Conservation (phyloP, 1,139 yeast genomes). For the Blastobotrys buckinghamii region DNA sequence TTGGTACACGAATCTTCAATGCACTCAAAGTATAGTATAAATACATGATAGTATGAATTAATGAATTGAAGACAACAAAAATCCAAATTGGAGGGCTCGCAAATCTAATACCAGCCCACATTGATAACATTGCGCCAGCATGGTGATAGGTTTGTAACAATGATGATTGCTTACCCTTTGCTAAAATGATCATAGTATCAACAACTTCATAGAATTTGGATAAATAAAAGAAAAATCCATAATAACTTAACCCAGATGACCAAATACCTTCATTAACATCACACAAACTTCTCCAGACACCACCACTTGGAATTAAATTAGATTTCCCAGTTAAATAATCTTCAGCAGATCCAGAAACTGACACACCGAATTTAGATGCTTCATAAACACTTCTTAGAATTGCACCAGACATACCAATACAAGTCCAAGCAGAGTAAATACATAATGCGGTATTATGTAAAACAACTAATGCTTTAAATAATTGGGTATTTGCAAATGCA, state of each 20-base stretch:
- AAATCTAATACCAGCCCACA: conserved; percentile 75
- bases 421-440: conserved; percentile 66
- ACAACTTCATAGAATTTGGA: conserved; percentile 70
- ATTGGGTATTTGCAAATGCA: conserved; percentile 40
- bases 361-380: conserved; percentile 17
- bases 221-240: conserved; percentile 63
- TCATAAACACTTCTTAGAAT: conserved; percentile 35
- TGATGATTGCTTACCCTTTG: conserved; percentile 65
- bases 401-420: conserved; percentile 56
- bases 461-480: conserved; percentile 53
- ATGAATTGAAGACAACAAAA: conserved; percentile 72
- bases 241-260: conserved; percentile 49
- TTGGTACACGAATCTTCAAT: conserved; percentile 55
- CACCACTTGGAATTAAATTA: conserved; percentile 15
- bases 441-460: conserved; percentile 60
- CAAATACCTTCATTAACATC: conserved; percentile 59
- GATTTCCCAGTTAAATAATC: conserved; percentile 31
- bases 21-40: conserved; percentile 63
- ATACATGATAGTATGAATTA: conserved; percentile 74
- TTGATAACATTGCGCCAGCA: conserved; percentile 76
- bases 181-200: conserved; percentile 61
- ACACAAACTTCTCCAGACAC: conserved; percentile 58
- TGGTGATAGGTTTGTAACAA: conserved; percentile 72
- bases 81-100: conserved; percentile 78
- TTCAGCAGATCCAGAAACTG: conserved; percentile 15